phyloP scores from a whole-genome alignment of 176 grass and related monocot species.

The Otatea glauca region DNA sequence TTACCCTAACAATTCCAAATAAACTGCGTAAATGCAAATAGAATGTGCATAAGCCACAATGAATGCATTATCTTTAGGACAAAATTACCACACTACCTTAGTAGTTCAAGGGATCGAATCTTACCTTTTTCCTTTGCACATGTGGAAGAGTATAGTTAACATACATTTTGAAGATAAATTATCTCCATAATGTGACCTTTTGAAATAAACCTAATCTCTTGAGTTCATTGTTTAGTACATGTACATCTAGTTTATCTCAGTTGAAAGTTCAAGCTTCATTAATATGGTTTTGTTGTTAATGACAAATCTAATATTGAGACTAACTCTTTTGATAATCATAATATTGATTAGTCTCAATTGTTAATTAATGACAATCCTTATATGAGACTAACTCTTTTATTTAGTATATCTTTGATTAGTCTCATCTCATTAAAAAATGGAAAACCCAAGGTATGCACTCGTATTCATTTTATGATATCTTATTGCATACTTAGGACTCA shows the following conservation, averaged over 20 bases:
- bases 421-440: no score
- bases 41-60: conserved; percentile 5
- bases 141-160: neutral
- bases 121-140: neutral
- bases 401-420: no score
- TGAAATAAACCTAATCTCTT: neutral
- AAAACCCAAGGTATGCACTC: no score
- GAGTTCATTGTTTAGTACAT: conserved; percentile 18
- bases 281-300: no score
- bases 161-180: neutral
- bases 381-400: no score
- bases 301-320: no score
- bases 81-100: conserved; percentile 64
- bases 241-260: conserved; percentile 27
- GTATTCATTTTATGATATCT: no score
- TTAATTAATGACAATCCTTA: no score
- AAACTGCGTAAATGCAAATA: conserved; percentile 58
- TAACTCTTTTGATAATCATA: no score
- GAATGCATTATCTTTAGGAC: neutral
- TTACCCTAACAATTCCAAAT: conserved; percentile 87
- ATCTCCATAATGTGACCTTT: neutral
- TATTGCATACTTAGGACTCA: no score
- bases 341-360: no score
- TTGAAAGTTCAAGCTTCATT: no score
- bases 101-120: conserved; percentile 57